Base-by-base conservation (phyloP, 1,284 basidiomycete genomes). In the Nidula niveotomentosa region DNA sequence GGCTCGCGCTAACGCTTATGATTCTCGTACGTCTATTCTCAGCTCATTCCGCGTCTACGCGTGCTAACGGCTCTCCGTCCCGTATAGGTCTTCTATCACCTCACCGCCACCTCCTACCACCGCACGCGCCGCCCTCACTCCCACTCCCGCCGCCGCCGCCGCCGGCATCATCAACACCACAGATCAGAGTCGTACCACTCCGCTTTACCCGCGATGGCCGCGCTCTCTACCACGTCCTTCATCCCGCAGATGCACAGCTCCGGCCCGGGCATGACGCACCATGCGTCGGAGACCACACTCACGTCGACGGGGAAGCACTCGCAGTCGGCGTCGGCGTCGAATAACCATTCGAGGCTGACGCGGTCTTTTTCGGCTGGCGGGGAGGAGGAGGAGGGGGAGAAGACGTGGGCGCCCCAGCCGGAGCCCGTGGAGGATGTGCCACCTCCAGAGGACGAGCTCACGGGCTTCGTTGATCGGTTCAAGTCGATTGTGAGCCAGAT, bases 401-500 rank as follows among this genome's bases (percentile, higher is more conserved):
- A 30, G 30, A 30, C 30, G 30, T 30, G 30, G 30, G 30, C 30
- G 6, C 30, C 30, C 30, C 30, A 30, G 30, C 30, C 4, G 4
- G 30, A 30, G 30, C 30, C 30, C 2, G 30, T 30, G 30, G 30
- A 3, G 2, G 39, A 12, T 41, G 39, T 6, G 12, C 23, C 48
- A 5, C 8, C 33, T 36, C 17, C 56, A 30, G 54, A 46, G 69
- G 77, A 63, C 12, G 76, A 79, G 23, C 61, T 78, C 13, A 67
- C 72, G 49, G 65, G 63, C 36, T 82, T 83, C 62, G 72, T 74
- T 1, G 76, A 80, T 53, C 76, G 74, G 17, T 84, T 85, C 67
- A 76, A 75, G 10, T 63, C 72, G 1, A 67, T 84, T 41, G 72
- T 85, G 30, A 69, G 71, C 34, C 77, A 81, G 56, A 75, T 84